Percentiles rank a stretch among this genome's conserved stretches.
phyloP scores from a whole-genome alignment of 192 early-diverging fungal genomes.

The Haplosporangium gracile region DNA sequence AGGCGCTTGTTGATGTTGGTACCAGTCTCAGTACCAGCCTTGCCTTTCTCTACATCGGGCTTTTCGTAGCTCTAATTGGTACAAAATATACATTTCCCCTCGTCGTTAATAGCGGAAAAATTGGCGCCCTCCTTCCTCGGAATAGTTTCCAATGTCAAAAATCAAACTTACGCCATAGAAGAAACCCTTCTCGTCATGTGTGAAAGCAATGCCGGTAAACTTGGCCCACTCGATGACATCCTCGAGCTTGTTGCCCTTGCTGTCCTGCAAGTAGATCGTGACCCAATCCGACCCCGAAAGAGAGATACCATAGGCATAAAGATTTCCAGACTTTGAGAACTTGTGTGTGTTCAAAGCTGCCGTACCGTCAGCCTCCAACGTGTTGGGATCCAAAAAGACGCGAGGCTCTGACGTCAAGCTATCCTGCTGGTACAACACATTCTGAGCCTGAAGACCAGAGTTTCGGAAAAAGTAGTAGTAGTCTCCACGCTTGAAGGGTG shows the following conservation, averaged over 20 bases:
- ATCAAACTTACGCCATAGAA: conserved; percentile 64
- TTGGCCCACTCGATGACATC: conserved; percentile 67
- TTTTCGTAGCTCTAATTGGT: conserved; percentile 53
- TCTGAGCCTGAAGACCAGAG: conserved; percentile 70
- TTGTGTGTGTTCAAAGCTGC: conserved; percentile 59
- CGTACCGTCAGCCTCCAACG: conserved; percentile 71
- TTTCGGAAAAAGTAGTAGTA: conserved; percentile 78
- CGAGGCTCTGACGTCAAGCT: conserved; percentile 58
- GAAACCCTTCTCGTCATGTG: conserved; percentile 79
- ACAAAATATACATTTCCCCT: background rate
- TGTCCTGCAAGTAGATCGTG: conserved; percentile 64
- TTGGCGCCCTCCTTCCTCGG: too few species aligned
- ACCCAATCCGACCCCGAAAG: conserved; percentile 79
- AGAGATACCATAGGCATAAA: conserved; percentile 67
- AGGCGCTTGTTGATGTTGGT: conserved; percentile 34
- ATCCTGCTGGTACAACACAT: conserved; percentile 68
- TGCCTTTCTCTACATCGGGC: conserved; percentile 27
- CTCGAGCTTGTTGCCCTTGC: conserved; percentile 50
- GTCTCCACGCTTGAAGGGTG: conserved; percentile 69
- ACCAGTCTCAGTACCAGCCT: conserved; percentile 38
- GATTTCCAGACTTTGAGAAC: conserved; percentile 71
- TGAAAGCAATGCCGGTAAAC: conserved; percentile 69
- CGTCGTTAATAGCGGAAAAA: too few species aligned
- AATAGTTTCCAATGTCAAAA: too few species aligned
- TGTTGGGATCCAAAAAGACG: conserved; percentile 68